Evolutionary conservation across 352 stramenopile species (phyloP).

Genomic region (Phytophthora ohioensis): DNA sequence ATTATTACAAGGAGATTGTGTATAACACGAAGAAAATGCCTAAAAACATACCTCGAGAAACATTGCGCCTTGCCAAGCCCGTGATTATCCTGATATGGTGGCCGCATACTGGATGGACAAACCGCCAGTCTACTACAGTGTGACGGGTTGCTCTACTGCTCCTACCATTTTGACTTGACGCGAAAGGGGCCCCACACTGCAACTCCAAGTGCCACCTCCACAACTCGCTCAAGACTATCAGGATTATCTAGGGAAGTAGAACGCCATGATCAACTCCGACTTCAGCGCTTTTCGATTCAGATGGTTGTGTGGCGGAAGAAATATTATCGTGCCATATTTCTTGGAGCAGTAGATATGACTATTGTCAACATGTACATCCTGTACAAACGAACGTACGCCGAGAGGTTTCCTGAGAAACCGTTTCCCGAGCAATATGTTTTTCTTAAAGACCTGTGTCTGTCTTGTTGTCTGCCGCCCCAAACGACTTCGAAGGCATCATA

Average conservation of each 20-base stretch:
- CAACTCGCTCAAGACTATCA: constrained; percentile 2
- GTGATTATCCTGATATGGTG: neutral
- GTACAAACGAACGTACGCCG: neutral
- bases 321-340: neutral
- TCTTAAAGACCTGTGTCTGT: neutral
- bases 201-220: neutral
- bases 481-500: neutral
- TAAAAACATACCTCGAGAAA: neutral
- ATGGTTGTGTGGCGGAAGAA: neutral
- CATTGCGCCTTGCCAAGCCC: neutral
- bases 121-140: neutral
- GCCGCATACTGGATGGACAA: neutral
- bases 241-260: constrained; percentile 1
- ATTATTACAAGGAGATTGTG: neutral
- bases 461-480: neutral
- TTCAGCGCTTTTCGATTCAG: constrained; percentile 31
- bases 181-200: neutral
- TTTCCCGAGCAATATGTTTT: neutral
- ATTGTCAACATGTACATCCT: constrained; percentile 33
- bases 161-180: neutral
- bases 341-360: constrained; percentile 31
- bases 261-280: constrained; percentile 24
- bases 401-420: neutral
- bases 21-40: neutral
- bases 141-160: neutral